Base-by-base conservation (phyloP, 2,329 filamentous ascomycete species). In the Pyricularia grisea region DNA sequence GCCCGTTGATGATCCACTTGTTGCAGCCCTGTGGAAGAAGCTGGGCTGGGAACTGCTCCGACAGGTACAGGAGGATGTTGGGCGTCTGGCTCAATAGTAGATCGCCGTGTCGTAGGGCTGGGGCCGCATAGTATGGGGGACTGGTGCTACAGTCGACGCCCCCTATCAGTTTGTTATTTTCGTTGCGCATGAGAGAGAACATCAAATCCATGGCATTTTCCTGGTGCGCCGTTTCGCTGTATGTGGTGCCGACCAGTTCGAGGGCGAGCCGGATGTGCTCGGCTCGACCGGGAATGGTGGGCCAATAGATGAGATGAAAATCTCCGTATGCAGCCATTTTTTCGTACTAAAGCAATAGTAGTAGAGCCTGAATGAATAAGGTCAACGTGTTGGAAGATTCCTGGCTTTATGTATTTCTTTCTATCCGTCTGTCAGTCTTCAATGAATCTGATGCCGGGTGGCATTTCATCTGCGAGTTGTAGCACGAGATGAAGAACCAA, bases 261-360 rank as follows among this genome's bases (percentile, higher is more conserved):
- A 94, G 87, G 20, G 84, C 84, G 12, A 94, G 85, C 27, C 92
- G 90, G 75, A 93, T 80, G 76, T 88, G 87, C 76, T 94, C 92
- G 71, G 88, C 92, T 66, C 92, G 89, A 60, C 92, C 92, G 42
- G 92, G 92, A 30, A 92, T 80, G 23, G 78, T 78, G 23, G 90
- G 89, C 86, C 90, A 92, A 83, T 93, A 93, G 75, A 92, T 81
- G 69, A 92, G 84, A 72, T 89, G 82, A 76, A 90, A 91, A 0
- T 60, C 55, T 23, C 12, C 20, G 66, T n/a, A 33, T n/a, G 82
- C 79, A 67, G 61, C 20, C 67, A 68, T 68, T 33, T 27, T 28
- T 5, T n/a, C n/a, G 31, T 33, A 30, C 7, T 30, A 10, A 33
- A 33, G 4, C 31, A 33, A 33, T 10, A 33, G 31, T 33, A 30